Conservation (phyloP, 306 rosid genomes). For the Macrotyloma uniflorum region DNA sequence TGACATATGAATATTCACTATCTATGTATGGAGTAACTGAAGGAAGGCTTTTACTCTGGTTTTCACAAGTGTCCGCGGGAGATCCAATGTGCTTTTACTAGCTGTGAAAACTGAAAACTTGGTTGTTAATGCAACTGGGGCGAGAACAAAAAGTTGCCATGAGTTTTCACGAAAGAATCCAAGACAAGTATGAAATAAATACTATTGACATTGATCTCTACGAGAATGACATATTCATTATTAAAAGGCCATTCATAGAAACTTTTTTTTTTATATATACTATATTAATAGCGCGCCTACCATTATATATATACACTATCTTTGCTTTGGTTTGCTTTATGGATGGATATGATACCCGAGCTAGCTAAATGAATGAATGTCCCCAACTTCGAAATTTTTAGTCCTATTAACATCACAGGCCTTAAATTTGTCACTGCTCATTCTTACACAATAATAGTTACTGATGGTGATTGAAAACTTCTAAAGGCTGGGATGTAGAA, state of each 20-base stretch:
- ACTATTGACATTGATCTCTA: constrained; percentile 56
- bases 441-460: constrained; percentile 59
- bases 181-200: constrained; percentile 44
- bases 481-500: constrained; percentile 31
- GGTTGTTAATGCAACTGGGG: constrained; percentile 28
- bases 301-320: not conserved
- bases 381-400: constrained; percentile 31
- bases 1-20: constrained; percentile 40
- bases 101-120: constrained; percentile 34
- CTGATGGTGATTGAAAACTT: constrained; percentile 59
- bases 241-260: constrained; percentile 42
- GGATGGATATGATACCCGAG: constrained; percentile 31
- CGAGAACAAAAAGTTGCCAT: constrained; percentile 51
- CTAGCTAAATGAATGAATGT: constrained; percentile 51
- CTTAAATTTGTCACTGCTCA: constrained; percentile 53
- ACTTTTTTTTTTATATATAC: constrained; percentile 16
- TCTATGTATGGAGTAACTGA: not conserved
- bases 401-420: constrained; percentile 72
- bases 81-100: constrained; percentile 37
- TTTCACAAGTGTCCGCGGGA: constrained; percentile 42
- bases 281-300: constrained; percentile 43
- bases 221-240: constrained; percentile 56
- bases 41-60: constrained; percentile 26
- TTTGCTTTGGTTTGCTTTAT: constrained; percentile 16
- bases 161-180: constrained; percentile 60